A percentile compares a stretch with the other conserved stretches of the same genome.
phyloP scores from a whole-genome alignment of 2,329 filamentous ascomycete genomes.

The Xylariaceae sp. region DNA sequence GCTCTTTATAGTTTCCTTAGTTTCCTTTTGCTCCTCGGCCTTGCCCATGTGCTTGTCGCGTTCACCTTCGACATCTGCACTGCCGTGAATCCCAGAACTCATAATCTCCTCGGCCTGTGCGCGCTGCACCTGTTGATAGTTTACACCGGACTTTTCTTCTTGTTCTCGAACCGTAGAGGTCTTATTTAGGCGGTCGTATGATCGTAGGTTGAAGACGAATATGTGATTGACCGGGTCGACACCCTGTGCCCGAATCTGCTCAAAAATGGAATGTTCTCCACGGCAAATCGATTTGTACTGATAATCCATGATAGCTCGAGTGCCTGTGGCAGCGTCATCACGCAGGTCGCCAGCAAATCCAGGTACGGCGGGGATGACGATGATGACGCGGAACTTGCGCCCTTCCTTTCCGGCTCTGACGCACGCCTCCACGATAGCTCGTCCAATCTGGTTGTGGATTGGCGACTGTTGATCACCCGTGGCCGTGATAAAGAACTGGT shows the following conservation, averaged over 20 bases:
- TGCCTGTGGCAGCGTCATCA: constrained; percentile 82
- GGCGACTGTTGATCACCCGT: constrained; percentile 87
- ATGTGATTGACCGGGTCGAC: constrained; percentile 81
- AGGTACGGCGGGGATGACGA: constrained; percentile 88
- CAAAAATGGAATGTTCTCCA: constrained; percentile 89
- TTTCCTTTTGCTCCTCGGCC: constrained; percentile 45
- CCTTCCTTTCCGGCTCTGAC: constrained; percentile 80
- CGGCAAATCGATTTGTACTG: constrained; percentile 96
- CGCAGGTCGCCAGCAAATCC: constrained; percentile 93
- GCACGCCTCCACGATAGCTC: constrained; percentile 88
- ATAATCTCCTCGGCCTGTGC: constrained; percentile 91
- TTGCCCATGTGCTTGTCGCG: constrained; percentile 57
- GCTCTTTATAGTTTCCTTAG: constrained; percentile 43
- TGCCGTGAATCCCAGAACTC: constrained; percentile 72
- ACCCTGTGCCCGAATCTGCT: constrained; percentile 73
- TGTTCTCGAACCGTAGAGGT: constrained; percentile 74
- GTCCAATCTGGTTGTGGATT: constrained; percentile 85
- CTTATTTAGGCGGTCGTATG: constrained; percentile 89
- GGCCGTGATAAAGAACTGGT: constrained; percentile 97
- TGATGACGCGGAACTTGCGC: constrained; percentile 88
- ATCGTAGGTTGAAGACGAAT: constrained; percentile 92
- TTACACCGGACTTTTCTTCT: constrained; percentile 81
- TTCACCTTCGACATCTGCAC: constrained; percentile 50
- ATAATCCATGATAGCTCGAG: constrained; percentile 96
- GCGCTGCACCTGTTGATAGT: constrained; percentile 84